A percentile compares a stretch with the other conserved stretches of the same genome.
phyloP scores from a whole-genome alignment of 306 rosid species.

The Datisca glomerata region DNA sequence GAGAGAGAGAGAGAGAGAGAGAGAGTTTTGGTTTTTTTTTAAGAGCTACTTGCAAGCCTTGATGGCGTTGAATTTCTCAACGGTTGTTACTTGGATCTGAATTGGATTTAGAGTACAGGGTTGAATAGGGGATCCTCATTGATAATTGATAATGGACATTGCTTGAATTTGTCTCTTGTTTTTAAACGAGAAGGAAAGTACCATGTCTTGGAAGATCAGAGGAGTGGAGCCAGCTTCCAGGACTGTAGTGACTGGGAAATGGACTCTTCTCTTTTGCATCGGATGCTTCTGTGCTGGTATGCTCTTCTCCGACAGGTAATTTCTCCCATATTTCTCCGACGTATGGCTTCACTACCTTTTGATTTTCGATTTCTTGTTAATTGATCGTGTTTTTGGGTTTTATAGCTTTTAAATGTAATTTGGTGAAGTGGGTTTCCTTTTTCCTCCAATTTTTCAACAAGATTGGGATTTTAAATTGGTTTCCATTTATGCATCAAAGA shows the following conservation, averaged over 20 bases:
- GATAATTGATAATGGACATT: slow-evolving; percentile 18
- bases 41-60: too few relatives aligned
- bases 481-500: neutral
- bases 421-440: slow-evolving; percentile 14
- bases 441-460: neutral
- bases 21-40: too few relatives aligned
- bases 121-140: slow-evolving; percentile 24
- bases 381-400: neutral
- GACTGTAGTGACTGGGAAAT: slow-evolving; percentile 31
- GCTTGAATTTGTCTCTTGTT: slow-evolving; percentile 11
- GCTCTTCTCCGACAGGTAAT: slow-evolving; percentile 49
- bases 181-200: slow-evolving; percentile 3
- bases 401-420: slow-evolving; percentile 1
- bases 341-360: neutral
- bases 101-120: slow-evolving; percentile 10
- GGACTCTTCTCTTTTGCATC: slow-evolving; percentile 39
- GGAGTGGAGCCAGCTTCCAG: slow-evolving; percentile 27
- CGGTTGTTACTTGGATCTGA: slow-evolving; percentile 10
- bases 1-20: too few relatives aligned
- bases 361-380: neutral
- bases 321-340: neutral
- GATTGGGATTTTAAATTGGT: neutral
- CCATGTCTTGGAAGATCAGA: slow-evolving; percentile 36
- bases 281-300: slow-evolving; percentile 47
- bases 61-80: slow-evolving; percentile 4